Conservation (phyloP, 768 basidiomycete genomes). For the Daedaleopsis nitida region DNA sequence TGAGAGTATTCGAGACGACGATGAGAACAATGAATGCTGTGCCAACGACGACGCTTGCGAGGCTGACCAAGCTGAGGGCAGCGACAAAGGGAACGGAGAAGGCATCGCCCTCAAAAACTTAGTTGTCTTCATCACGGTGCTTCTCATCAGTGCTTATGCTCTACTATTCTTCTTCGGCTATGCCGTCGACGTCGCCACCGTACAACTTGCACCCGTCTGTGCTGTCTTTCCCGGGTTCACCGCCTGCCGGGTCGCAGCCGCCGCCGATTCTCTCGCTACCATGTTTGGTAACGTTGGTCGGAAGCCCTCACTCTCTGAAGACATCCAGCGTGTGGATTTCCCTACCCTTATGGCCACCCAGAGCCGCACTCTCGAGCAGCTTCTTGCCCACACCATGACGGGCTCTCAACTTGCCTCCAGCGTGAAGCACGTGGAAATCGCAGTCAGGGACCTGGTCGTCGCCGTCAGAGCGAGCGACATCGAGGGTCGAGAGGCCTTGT, state of each 20-base stretch:
- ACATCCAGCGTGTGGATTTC: neutral
- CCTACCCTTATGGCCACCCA: neutral
- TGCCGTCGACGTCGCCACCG: neutral
- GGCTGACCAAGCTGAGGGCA: no score
- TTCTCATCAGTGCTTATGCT: no score
- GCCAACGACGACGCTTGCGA: no score
- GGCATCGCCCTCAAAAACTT: no score
- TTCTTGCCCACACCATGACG: neutral
- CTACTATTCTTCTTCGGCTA: neutral
- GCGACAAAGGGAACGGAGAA: no score
- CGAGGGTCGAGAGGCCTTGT: neutral
- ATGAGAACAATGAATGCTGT: no score
- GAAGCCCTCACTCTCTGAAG: neutral
- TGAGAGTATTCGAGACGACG: no score
- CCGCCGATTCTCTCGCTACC: neutral
- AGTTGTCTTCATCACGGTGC: no score
- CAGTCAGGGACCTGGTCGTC: neutral
- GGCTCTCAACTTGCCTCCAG: neutral
- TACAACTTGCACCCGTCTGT: neutral
- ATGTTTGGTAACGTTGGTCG: neutral
- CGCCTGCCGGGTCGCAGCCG: neutral
- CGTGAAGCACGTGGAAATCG: neutral
- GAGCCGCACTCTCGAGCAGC: neutral
- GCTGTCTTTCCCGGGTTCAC: neutral
- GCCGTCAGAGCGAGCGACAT: neutral